Evolutionary conservation across 805 yeast species (phyloP).

Genomic region (Wickerhamiella australiensis): DNA sequence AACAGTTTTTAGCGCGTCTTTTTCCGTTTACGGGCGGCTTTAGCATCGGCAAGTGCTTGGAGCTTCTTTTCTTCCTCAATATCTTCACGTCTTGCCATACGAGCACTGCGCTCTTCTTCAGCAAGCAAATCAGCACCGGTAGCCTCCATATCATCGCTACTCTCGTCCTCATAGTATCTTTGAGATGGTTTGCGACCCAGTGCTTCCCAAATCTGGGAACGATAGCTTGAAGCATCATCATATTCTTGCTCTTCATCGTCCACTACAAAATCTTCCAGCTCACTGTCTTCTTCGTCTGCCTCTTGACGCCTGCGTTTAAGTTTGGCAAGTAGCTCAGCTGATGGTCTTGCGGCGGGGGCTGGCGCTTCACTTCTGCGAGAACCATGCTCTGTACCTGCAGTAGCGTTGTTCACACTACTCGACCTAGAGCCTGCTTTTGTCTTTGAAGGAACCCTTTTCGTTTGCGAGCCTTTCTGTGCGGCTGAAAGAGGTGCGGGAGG

Average conservation of each 20-base stretch:
- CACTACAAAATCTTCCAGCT: constrained; percentile 46
- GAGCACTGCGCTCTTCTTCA: constrained; percentile 63
- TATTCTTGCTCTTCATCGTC: constrained; percentile 39
- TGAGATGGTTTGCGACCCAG: constrained; percentile 46
- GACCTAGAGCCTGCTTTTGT: background rate
- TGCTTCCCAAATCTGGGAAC: constrained; percentile 84
- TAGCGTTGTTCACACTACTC: background rate
- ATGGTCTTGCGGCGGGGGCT: constrained; percentile 22
- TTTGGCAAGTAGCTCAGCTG: constrained; percentile 17
- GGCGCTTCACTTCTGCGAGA: constrained; percentile 2
- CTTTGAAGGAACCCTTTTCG: background rate
- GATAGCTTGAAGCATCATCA: constrained; percentile 44
- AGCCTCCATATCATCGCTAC: constrained; percentile 77
- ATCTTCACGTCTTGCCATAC: constrained; percentile 67
- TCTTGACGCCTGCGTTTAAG: constrained; percentile 12
- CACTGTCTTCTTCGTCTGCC: constrained; percentile 35
- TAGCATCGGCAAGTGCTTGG: constrained; percentile 38
- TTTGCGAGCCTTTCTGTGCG: background rate
- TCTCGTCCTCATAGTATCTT: constrained; percentile 36
- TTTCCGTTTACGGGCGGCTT: constrained; percentile 24
- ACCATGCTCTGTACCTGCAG: background rate
- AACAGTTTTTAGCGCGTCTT: background rate
- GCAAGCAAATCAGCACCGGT: constrained; percentile 77
- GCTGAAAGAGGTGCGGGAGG: background rate
- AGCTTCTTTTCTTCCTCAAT: constrained; percentile 43